Evolutionary conservation across 1,284 basidiomycete genomes (phyloP).

Genomic region (Mycena sp.): DNA sequence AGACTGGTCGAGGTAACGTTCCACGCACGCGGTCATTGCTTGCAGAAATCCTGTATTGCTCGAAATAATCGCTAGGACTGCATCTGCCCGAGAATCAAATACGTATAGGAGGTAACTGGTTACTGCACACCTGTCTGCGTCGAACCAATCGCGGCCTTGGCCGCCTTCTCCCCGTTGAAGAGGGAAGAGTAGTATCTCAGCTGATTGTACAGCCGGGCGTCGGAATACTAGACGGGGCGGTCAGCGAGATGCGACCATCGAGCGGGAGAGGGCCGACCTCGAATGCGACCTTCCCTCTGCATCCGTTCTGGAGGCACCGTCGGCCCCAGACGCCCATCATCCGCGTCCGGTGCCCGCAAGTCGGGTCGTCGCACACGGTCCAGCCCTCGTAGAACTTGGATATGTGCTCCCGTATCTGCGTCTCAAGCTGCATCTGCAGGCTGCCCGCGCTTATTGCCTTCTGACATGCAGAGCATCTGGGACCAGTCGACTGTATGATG

Average conservation of each 20-base stretch:
- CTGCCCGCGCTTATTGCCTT: slow-evolving; percentile 64
- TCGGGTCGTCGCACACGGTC: slow-evolving; percentile 88
- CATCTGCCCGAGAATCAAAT: slow-evolving; percentile 52
- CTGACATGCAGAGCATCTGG: slow-evolving; percentile 72
- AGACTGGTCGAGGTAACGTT: slow-evolving; percentile 84
- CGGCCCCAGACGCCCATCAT: slow-evolving; percentile 93
- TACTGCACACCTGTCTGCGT: slow-evolving; percentile 54
- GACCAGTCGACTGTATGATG: slow-evolving; percentile 59
- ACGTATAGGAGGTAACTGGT: background rate
- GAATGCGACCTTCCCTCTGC: slow-evolving; percentile 74
- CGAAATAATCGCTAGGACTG: slow-evolving; percentile 57
- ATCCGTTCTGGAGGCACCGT: slow-evolving; percentile 76
- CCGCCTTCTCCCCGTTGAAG: slow-evolving; percentile 78
- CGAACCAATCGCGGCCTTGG: slow-evolving; percentile 59
- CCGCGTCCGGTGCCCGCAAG: slow-evolving; percentile 86
- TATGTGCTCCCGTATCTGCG: slow-evolving; percentile 83
- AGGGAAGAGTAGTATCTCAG: slow-evolving; percentile 83
- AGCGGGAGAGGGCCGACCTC: slow-evolving; percentile 63
- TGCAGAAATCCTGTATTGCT: slow-evolving; percentile 63
- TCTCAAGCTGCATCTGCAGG: slow-evolving; percentile 86
- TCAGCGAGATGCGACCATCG: background rate
- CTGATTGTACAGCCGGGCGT: slow-evolving; percentile 87
- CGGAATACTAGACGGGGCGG: slow-evolving; percentile 72
- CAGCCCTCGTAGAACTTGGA: slow-evolving; percentile 89
- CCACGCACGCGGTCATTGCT: slow-evolving; percentile 65